Evolutionary conservation across 192 early-diverging fungal genomes (phyloP), one percentile per base, ranked within the genome.

Genomic region (Linnemannia schmuckeri): DNA sequence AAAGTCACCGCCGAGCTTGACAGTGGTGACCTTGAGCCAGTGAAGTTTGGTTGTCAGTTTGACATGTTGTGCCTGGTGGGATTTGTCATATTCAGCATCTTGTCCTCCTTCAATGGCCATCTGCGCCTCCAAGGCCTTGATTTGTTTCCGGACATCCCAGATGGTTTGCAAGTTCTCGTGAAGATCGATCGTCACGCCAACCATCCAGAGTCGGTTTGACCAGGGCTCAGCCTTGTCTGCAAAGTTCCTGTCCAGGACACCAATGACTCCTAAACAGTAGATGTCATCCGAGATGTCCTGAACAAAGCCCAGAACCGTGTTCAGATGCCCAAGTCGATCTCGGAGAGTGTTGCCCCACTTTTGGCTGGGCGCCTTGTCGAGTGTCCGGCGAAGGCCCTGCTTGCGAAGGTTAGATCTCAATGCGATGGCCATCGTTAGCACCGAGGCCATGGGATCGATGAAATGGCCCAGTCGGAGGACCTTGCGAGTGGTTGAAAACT

Each of bases 281-380:
- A 96, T 83, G 78, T 97, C 96, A 85, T 97, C 96, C 20, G 92
- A 88, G 27, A 96, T 82, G 63, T 96, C 94, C 77, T 97, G 95
- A 37, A 88, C 86, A 24, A 96, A 79, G 27, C 94, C 91, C 35
- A 93, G 54, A 9, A 91, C 61, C 9, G 77, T 89, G 76, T 91
- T 92, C 69, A 94, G 30, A 47, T 73, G 70, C 6, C 84, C 91
- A 1, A 91, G 49, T 18, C 72, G 78, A n/a, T 81, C 72, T 7
- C 79, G 84, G 7, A 72, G 52, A 10, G 75, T 74, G 46, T 81
- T 38, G 20, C 38, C 38, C 85, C 76, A 87, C 38, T 42, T 41
- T 46, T 54, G 44, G 12, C 55, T 33, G 0, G 74, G 46, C n/a
- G 55, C 46, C 61, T 73, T 86, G 38, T 47, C 63, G 42, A 80